phyloP scores from a whole-genome alignment of 2,329 filamentous ascomycete species.

The Neonectria hederae region DNA sequence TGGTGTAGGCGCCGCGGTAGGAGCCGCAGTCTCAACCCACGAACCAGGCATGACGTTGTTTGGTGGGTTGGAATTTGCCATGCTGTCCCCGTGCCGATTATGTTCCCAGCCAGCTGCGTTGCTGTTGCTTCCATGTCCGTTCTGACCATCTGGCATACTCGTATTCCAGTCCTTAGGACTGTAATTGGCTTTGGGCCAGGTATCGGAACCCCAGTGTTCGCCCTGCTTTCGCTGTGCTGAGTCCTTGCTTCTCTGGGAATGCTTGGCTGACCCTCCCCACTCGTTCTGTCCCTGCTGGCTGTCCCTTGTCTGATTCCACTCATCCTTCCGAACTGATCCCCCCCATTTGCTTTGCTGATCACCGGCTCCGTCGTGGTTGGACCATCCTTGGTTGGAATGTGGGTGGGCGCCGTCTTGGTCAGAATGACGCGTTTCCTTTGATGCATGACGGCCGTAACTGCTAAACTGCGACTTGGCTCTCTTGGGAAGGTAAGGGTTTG shows the following conservation, averaged over 20 bases:
- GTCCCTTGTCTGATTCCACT: constrained; percentile 6
- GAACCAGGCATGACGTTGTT: constrained; percentile 48
- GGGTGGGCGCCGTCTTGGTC: constrained; percentile 19
- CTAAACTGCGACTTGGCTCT: constrained; percentile 31
- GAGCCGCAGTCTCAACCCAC: constrained; percentile 35
- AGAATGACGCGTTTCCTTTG: constrained; percentile 21
- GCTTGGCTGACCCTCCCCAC: constrained; percentile 1
- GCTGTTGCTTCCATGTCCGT: constrained; percentile 28
- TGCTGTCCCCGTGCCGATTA: background rate
- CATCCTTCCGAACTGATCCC: background rate
- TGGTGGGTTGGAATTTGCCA: constrained; percentile 1
- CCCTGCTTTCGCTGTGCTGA: constrained; percentile 25
- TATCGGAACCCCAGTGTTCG: constrained; percentile 37
- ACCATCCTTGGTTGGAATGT: constrained; percentile 23
- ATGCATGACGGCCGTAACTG: constrained; percentile 25
- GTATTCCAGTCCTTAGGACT: background rate
- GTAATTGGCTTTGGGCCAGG: constrained; percentile 10
- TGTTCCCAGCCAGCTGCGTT: constrained; percentile 30
- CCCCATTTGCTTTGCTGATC: constrained; percentile 6
- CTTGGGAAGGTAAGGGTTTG: constrained; percentile 42
- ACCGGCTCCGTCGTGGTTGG: constrained; percentile 28
- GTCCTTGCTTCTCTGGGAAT: constrained; percentile 33
- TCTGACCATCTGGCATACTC: constrained; percentile 14
- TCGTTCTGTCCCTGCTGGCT: constrained; percentile 12
- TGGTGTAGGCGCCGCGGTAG: constrained; percentile 15